A percentile compares a stretch with the other conserved stretches of the same genome.
Evolutionary conservation across 495 filamentous ascomycete species (phyloP).

Genomic region (Xylaria flabelliformis): DNA sequence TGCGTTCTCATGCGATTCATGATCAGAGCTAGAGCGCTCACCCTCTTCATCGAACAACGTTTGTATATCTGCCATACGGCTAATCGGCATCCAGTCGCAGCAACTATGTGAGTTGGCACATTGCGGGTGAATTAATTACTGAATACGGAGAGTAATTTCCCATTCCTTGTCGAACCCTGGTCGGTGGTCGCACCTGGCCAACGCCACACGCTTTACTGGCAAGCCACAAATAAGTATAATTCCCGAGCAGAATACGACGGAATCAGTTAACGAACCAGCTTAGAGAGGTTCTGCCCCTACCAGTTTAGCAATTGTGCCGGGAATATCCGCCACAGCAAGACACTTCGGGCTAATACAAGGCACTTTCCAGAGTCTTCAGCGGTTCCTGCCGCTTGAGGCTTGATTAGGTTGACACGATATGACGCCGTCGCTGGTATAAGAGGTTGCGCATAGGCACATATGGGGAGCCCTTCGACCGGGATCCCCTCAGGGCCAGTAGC

Average conservation of each 20-base stretch:
- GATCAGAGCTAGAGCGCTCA: neutral
- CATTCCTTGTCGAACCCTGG: neutral
- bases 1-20: neutral
- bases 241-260: neutral
- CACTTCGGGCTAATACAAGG: neutral
- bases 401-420: neutral
- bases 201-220: constrained; percentile 19
- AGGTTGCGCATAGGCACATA: no score
- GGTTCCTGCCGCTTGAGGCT: constrained; percentile 9
- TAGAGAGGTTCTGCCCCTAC: neutral
- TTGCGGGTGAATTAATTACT: constrained; percentile 5
- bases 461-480: neutral
- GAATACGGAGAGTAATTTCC: constrained; percentile 8
- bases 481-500: neutral
- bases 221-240: neutral
- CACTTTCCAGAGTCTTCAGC: neutral
- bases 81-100: neutral
- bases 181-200: neutral
- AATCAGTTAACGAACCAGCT: neutral
- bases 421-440: neutral
- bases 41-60: neutral
- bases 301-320: neutral
- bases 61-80: no score
- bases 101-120: neutral
- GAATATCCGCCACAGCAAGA: constrained; percentile 2